Base-by-base conservation (phyloP, 306 rosid species). In the Rubus parviflorus region DNA sequence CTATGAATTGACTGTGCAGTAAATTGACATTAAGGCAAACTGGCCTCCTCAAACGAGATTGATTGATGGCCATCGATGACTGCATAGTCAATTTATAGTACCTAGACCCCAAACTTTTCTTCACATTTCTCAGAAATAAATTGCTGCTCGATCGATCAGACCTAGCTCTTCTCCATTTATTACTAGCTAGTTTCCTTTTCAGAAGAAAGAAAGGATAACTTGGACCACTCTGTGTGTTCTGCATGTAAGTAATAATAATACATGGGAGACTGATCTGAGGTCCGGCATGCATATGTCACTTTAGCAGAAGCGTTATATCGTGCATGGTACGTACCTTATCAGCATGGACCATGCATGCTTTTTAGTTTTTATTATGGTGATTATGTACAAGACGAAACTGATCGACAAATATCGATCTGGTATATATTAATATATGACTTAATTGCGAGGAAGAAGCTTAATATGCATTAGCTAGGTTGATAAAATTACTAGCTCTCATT, bases 231-330 rank as follows among this genome's bases (percentile, higher is more conserved):
- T 42, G 46, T 42, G 45, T 2, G 3, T 30, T 61, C 67, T 61
- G 67, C 41, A 61, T 61, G 42, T 25, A 22, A 5, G 22, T 57
- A 30, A 30, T 30, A 42, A 8, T 35, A 63, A 63, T 37, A 6
- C 68, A 37, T 63, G 68, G 68, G 46, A 17, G 45, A 35, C 68
- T 63, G 68, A 30, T 61, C 46, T 63, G 20, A 63, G 68, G 12
- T 15, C 68, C 37, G 66, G 45, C 68, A 63, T 63, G 22, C 68
- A 63, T 63, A 6, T 37, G 68, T 63, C 46, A 63, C 43, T 30
- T 16, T 8, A 8, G 46, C 46, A 42, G 46, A 8, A 8, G 6
- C 46, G 2, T 42, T 42, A 42, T 30, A 30, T 1, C 35, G 35
- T 30, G n/a, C n/a, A n/a, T n/a, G 35, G 35, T 30, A 30, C 19